These are phyloP conservation scores for Cytospora paraplurivora DNA, from an alignment of 2,329 filamentous ascomycete genomes.

Conservation along the genomic window DNA sequence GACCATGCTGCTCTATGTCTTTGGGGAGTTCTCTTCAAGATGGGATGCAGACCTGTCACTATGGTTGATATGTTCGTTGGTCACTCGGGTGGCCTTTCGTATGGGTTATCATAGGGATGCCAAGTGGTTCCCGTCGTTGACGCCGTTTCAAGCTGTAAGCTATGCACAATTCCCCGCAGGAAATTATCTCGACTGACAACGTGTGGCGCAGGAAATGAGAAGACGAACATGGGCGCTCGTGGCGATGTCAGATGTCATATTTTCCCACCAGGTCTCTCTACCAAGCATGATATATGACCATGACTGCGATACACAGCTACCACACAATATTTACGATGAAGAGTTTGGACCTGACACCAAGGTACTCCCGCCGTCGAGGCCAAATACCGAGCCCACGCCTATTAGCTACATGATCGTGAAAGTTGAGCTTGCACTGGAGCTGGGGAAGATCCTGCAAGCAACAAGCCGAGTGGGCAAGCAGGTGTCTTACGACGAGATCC, in stretches of 20 bases:
- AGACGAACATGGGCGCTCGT: conserved; percentile 70
- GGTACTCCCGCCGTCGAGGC: conserved; percentile 66
- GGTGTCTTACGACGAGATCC: conserved; percentile 64
- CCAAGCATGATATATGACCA: conserved; percentile 71
- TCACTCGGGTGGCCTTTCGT: conserved; percentile 61
- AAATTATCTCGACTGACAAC: neutral
- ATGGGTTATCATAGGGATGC: conserved; percentile 81
- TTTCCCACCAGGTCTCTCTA: conserved; percentile 72
- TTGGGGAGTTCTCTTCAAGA: conserved; percentile 72
- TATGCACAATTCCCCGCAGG: neutral
- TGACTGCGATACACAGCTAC: conserved; percentile 74
- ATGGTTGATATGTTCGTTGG: conserved; percentile 58
- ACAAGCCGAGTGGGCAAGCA: conserved; percentile 58
- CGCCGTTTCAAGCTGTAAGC: conserved; percentile 70
- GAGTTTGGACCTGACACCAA: conserved; percentile 73
- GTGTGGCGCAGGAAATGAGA: conserved; percentile 63
- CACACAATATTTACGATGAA: conserved; percentile 79
- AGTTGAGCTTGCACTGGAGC: conserved; percentile 65
- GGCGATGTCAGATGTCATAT: conserved; percentile 72
- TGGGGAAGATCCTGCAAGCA: conserved; percentile 72
- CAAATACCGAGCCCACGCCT: conserved; percentile 70
- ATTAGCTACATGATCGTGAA: conserved; percentile 80
- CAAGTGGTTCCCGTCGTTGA: conserved; percentile 70
- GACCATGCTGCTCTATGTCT: conserved; percentile 73
- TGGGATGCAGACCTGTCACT: conserved; percentile 73